Evolutionary conservation across 441 rosid genomes (phyloP).

Genomic region (Breynia disticha): DNA sequence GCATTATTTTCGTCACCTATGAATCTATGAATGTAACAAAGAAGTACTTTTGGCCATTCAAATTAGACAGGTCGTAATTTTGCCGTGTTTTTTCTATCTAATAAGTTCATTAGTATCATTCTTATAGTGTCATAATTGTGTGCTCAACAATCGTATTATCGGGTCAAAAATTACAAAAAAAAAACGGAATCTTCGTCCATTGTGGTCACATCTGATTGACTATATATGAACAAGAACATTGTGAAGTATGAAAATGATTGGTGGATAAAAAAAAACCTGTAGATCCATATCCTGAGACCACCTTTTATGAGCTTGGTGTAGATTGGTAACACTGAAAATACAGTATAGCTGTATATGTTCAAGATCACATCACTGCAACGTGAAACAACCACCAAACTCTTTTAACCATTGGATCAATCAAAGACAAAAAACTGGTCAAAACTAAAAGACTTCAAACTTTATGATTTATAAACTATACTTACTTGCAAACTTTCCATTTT

Average conservation of each 20-base stretch:
- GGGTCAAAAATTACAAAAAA: too few species aligned
- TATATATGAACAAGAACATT: too few species aligned
- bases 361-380: constrained; percentile 23
- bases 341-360: constrained; percentile 24
- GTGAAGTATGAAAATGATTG: not conserved
- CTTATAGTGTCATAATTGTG: too few species aligned
- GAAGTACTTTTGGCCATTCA: too few species aligned
- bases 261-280: constrained; percentile 26
- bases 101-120: too few species aligned
- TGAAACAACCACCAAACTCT: not conserved
- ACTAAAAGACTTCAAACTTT: not conserved
- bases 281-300: constrained; percentile 52
- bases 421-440: not conserved
- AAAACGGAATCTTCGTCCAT: not conserved
- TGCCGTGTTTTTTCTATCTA: too few species aligned
- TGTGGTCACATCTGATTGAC: not conserved
- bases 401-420: not conserved
- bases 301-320: constrained; percentile 47
- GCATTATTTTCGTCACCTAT: not conserved
- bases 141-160: too few species aligned
- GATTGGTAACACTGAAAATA: constrained; percentile 36
- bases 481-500: constrained; percentile 47
- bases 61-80: too few species aligned
- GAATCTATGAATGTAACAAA: not conserved
- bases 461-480: constrained; percentile 4